These are phyloP conservation scores for Aphanoascus verrucosus DNA, from an alignment of 2,329 filamentous ascomycete genomes.

Conservation along the genomic window DNA sequence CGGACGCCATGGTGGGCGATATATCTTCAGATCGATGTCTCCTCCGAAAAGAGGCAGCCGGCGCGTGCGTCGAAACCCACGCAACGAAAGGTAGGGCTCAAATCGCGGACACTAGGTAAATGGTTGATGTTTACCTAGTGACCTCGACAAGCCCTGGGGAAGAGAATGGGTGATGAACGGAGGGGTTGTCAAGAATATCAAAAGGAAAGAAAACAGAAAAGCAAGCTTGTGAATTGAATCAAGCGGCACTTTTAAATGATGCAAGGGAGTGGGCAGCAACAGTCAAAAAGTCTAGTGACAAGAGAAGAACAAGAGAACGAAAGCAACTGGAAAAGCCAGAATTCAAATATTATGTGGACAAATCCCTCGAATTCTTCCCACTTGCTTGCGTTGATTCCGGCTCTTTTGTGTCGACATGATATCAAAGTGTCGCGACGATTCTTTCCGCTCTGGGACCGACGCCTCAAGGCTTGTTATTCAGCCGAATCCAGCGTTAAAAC, in stretches of 20 bases:
- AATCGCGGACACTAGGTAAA: not conserved
- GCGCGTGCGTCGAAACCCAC: not conserved
- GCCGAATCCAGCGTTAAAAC: not conserved
- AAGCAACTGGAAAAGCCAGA: too few relatives aligned
- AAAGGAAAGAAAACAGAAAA: not conserved
- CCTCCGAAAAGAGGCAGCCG: not conserved
- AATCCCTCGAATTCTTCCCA: too few relatives aligned
- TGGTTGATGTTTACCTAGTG: not conserved
- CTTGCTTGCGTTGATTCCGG: too few relatives aligned
- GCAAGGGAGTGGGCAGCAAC: too few relatives aligned
- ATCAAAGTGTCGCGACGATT: not conserved
- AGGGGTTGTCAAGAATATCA: not conserved
- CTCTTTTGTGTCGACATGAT: not conserved
- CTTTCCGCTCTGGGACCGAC: not conserved
- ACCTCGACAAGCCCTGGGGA: not conserved
- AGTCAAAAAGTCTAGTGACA: too few relatives aligned
- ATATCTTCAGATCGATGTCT: not conserved
- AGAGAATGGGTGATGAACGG: not conserved
- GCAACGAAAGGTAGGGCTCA: not conserved
- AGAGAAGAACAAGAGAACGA: too few relatives aligned
- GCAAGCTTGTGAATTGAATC: not conserved
- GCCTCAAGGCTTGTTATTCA: conserved; percentile 1
- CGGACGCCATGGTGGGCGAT: conserved; percentile 23
- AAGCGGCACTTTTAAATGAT: too few relatives aligned
- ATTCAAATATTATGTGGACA: too few relatives aligned